These are phyloP conservation scores for Scedosporium aurantiacum DNA, from an alignment of 2,329 filamentous ascomycete genomes.

Conservation along the genomic window DNA sequence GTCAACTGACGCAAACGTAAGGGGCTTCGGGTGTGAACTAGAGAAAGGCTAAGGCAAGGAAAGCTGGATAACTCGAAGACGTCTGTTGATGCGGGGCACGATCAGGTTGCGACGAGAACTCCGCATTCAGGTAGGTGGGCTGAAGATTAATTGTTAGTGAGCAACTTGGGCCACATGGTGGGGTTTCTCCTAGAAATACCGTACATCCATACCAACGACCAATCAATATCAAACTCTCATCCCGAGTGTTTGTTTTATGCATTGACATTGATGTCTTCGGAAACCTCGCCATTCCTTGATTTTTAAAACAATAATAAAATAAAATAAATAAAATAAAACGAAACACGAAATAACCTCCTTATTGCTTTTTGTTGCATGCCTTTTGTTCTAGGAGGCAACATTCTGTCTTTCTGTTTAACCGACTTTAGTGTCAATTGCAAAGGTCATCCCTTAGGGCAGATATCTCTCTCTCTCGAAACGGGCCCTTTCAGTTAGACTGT, in stretches of 20 bases:
- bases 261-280: neutral
- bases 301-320: no score
- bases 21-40: neutral
- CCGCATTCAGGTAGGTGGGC: neutral
- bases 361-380: no score
- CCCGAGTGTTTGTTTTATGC: neutral
- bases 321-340: no score
- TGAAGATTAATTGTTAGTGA: neutral
- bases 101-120: conserved; percentile 1
- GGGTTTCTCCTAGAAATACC: neutral
- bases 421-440: no score
- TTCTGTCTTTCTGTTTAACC: no score
- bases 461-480: no score
- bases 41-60: neutral
- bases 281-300: no score
- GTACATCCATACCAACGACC: neutral
- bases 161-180: neutral
- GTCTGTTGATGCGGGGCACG: conserved; percentile 4
- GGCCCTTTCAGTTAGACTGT: neutral
- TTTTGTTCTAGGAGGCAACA: no score
- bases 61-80: neutral
- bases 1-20: neutral
- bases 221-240: neutral
- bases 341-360: no score
- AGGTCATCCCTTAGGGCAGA: no score